Evolutionary conservation across 768 basidiomycete genomes (phyloP).

Genomic region (Imleria badia): DNA sequence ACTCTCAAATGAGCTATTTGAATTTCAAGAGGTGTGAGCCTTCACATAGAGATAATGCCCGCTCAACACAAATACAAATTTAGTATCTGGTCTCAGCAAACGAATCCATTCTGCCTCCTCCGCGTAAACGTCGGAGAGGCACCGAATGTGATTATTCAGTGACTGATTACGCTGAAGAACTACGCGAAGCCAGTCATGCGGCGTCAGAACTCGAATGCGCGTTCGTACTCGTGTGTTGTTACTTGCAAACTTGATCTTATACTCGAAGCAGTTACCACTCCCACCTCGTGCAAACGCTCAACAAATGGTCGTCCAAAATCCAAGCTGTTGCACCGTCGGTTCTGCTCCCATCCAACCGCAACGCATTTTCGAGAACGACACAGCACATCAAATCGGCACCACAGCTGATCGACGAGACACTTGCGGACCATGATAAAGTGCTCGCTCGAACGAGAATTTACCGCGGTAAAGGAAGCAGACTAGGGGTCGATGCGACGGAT

Average conservation of each 20-base stretch:
- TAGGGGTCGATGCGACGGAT: slow-evolving; percentile 35
- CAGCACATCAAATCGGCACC: slow-evolving; percentile 63
- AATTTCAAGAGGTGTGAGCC: slow-evolving; percentile 61
- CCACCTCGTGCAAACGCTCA: slow-evolving; percentile 71
- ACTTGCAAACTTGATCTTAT: slow-evolving; percentile 4
- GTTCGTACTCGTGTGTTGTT: slow-evolving; percentile 38
- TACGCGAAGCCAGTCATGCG: slow-evolving; percentile 45
- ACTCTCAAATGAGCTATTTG: slow-evolving; percentile 66
- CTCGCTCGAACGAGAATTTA: slow-evolving; percentile 62
- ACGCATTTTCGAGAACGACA: slow-evolving; percentile 61
- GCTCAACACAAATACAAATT: slow-evolving; percentile 19
- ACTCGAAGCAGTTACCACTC: slow-evolving; percentile 54
- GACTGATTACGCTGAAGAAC: slow-evolving; percentile 19
- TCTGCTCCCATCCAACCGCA: slow-evolving; percentile 67
- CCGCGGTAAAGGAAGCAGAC: slow-evolving; percentile 47
- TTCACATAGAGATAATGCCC: slow-evolving; percentile 3
- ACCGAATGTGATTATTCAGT: slow-evolving; percentile 20
- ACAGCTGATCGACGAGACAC: slow-evolving; percentile 74
- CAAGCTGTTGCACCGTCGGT: slow-evolving; percentile 86
- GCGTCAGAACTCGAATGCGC: slow-evolving; percentile 48
- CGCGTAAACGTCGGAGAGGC: slow-evolving; percentile 56
- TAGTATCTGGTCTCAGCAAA: slow-evolving; percentile 50
- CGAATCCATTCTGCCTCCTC: slow-evolving; percentile 47
- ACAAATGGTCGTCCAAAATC: slow-evolving; percentile 96
- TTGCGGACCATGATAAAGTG: slow-evolving; percentile 56